phyloP scores from a whole-genome alignment of 2,329 filamentous ascomycete species.

The Arthrocladium fulminans region DNA sequence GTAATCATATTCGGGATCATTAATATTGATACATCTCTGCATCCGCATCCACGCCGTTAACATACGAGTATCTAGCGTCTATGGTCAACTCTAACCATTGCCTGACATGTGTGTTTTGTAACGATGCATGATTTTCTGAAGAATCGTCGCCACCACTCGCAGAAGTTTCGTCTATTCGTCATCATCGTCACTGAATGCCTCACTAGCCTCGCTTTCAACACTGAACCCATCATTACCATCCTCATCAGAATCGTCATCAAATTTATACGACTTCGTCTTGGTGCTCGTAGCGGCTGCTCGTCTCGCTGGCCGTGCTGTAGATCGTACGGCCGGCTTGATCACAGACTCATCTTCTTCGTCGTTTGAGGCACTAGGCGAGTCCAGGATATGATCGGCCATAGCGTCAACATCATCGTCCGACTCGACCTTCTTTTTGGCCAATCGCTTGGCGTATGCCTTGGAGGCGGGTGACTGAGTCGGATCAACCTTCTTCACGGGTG shows the following conservation, averaged over 20 bases:
- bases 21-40: background rate
- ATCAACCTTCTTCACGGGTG: conserved; percentile 29
- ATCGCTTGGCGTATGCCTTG: conserved; percentile 51
- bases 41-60: background rate
- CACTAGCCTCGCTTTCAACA: conserved; percentile 30
- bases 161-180: conserved; percentile 13
- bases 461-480: conserved; percentile 54
- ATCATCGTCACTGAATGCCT: conserved; percentile 26
- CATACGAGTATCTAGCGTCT: background rate
- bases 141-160: background rate
- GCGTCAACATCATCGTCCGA: conserved; percentile 34
- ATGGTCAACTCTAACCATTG: background rate
- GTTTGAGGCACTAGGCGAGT: conserved; percentile 30
- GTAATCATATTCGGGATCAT: background rate
- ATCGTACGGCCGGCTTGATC: conserved; percentile 18
- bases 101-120: background rate
- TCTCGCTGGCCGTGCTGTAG: conserved; percentile 32
- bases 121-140: no score
- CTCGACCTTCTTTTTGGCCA: conserved; percentile 38
- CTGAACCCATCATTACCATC: conserved; percentile 20
- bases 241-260: conserved; percentile 30
- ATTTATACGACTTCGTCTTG: conserved; percentile 34
- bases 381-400: conserved; percentile 40
- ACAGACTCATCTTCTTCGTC: conserved; percentile 18
- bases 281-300: conserved; percentile 31